Evolutionary conservation across 768 basidiomycete genomes (phyloP).

Genomic region (Cystobasidium tubakii): DNA sequence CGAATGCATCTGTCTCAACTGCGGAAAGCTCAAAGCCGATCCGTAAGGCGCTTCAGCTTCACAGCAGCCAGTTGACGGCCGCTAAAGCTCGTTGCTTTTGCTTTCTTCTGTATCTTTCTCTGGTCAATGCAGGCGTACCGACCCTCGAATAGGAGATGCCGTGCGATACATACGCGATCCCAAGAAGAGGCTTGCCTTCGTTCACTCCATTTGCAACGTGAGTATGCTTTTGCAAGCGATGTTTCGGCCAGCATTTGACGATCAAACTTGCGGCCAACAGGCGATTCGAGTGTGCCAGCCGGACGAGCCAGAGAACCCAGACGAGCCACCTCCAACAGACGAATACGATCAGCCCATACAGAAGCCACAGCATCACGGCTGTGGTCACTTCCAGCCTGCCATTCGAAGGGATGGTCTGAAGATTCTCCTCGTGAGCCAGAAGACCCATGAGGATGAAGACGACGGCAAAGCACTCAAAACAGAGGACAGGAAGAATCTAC

Average conservation of each 20-base stretch:
- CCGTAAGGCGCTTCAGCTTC: slow-evolving; percentile 33
- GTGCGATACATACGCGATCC: slow-evolving; percentile 45
- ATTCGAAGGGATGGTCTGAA: slow-evolving; percentile 93
- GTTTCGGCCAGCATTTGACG: neutral
- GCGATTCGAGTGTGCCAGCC: slow-evolving; percentile 26
- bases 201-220: slow-evolving; percentile 44
- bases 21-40: slow-evolving; percentile 93
- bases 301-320: slow-evolving; percentile 50
- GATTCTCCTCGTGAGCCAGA: slow-evolving; percentile 89
- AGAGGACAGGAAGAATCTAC: slow-evolving; percentile 52
- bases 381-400: slow-evolving; percentile 82
- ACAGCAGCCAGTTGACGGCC: slow-evolving; percentile 10
- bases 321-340: slow-evolving; percentile 31
- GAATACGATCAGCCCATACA: slow-evolving; percentile 28
- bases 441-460: slow-evolving; percentile 64
- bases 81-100: slow-evolving; percentile 15
- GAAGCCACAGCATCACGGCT: slow-evolving; percentile 92
- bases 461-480: slow-evolving; percentile 49
- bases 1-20: slow-evolving; percentile 97
- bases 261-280: slow-evolving; percentile 4
- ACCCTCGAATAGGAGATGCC: slow-evolving; percentile 40
- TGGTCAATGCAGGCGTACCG: slow-evolving; percentile 25
- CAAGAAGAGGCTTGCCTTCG: slow-evolving; percentile 44
- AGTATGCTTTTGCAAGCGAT: neutral
- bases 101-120: slow-evolving; percentile 4